These are phyloP conservation scores for Saksenaea oblongispora DNA, from an alignment of 371 early-diverging fungal species.

Conservation along the genomic window DNA sequence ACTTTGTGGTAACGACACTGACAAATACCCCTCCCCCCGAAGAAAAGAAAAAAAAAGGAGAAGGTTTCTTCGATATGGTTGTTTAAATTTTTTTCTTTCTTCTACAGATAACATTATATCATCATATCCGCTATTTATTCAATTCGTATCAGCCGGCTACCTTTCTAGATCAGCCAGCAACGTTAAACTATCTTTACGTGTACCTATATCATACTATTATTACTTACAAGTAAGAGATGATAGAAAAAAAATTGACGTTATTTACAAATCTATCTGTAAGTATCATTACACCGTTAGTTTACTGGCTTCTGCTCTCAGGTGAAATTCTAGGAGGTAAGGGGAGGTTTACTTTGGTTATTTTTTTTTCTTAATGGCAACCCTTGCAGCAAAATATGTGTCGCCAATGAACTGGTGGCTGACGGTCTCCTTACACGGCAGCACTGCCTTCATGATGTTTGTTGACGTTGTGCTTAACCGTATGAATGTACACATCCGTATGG, in stretches of 20 bases:
- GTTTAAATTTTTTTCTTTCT: not conserved
- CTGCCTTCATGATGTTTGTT: conserved; percentile 48
- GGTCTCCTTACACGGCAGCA: conserved; percentile 52
- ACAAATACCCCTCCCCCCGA: not conserved
- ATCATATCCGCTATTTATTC: conserved; percentile 33
- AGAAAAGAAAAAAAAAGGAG: no score
- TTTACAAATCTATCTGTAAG: conserved; percentile 12
- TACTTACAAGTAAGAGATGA: conserved; percentile 44
- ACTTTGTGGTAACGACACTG: conserved; percentile 45
- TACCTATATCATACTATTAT: conserved; percentile 47
- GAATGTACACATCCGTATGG: conserved; percentile 37
- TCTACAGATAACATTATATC: conserved; percentile 23
- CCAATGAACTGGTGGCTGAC: conserved; percentile 38
- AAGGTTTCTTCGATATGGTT: not conserved
- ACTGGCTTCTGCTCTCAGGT: conserved; percentile 41
- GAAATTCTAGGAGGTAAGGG: not conserved
- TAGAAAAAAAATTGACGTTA: no score
- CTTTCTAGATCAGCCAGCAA: conserved; percentile 32
- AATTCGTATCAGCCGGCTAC: conserved; percentile 21
- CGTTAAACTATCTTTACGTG: conserved; percentile 45
- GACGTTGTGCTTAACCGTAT: conserved; percentile 55
- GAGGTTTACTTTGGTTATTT: not conserved
- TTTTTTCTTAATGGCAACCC: no score
- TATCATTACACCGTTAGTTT: conserved; percentile 61
- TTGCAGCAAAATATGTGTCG: not conserved